These are phyloP conservation scores for Ophiostoma montium DNA, from an alignment of 2,329 filamentous ascomycete species.

Conservation along the genomic window DNA sequence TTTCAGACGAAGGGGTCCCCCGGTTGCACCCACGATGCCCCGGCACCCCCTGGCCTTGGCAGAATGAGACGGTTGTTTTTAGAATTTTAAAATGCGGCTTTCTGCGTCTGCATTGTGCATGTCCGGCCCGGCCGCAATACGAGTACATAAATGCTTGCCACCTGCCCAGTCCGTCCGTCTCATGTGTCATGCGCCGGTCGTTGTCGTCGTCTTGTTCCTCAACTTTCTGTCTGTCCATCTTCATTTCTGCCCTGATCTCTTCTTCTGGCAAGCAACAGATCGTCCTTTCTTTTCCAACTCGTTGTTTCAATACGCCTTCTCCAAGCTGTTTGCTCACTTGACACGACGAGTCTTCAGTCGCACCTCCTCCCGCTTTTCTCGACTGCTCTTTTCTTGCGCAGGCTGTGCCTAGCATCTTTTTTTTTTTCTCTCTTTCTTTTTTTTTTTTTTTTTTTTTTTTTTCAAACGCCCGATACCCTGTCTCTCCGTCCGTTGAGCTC, in stretches of 20 bases:
- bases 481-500: too few species aligned
- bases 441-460: not conserved
- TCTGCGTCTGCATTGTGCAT: too few species aligned
- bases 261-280: slow-evolving; percentile 6
- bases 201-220: not conserved
- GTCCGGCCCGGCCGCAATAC: not conserved
- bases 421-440: not conserved
- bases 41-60: not conserved
- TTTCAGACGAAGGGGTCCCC: too few species aligned
- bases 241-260: not conserved
- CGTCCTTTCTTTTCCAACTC: slow-evolving; percentile 4
- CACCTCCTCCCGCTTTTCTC: not conserved
- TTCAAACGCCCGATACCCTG: too few species aligned
- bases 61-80: not conserved
- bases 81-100: not conserved
- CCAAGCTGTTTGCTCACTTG: not conserved
- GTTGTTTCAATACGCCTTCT: not conserved
- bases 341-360: not conserved
- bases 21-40: not conserved
- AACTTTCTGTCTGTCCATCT: not conserved
- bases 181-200: too few species aligned
- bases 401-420: not conserved
- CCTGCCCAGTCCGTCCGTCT: not conserved
- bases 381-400: not conserved
- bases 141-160: not conserved